Evolutionary conservation across 345 rosid genomes (phyloP).

Genomic region (Mangifera indica): DNA sequence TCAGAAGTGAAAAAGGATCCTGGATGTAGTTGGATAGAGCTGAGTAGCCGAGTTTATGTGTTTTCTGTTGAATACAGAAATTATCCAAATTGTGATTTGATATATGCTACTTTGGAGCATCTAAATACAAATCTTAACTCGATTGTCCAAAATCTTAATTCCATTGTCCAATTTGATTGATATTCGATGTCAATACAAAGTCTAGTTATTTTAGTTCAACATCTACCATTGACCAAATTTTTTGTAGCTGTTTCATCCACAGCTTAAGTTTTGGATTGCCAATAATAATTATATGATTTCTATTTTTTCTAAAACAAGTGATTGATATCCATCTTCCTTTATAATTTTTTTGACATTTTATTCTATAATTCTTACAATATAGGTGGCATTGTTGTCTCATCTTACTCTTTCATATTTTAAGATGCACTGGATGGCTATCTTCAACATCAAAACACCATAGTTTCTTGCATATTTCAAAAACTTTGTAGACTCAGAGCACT

Average conservation of each 20-base stretch:
- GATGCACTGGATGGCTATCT: neutral
- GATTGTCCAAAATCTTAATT: constrained; percentile 29
- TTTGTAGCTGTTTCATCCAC: neutral
- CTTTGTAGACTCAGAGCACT: constrained; percentile 11
- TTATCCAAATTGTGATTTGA: constrained; percentile 33
- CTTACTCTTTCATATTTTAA: neutral
- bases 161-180: constrained; percentile 16
- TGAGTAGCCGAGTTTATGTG: constrained; percentile 32
- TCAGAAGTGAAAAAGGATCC: constrained; percentile 56
- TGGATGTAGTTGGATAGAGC: constrained; percentile 56
- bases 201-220: constrained; percentile 9
- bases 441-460: neutral
- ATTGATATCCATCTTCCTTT: neutral
- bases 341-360: neutral
- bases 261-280: neutral
- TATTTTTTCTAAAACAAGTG: neutral
- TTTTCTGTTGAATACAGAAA: constrained; percentile 44
- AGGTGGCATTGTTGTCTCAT: neutral
- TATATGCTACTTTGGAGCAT: constrained; percentile 40
- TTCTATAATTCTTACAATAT: neutral
- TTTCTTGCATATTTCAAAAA: neutral
- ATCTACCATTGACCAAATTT: neutral
- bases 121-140: constrained; percentile 40
- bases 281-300: neutral
- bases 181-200: neutral